Evolutionary conservation across 257 asterid species (phyloP), one percentile per base, ranked within the genome.

Genomic region (Schizonepeta tenuifolia): DNA sequence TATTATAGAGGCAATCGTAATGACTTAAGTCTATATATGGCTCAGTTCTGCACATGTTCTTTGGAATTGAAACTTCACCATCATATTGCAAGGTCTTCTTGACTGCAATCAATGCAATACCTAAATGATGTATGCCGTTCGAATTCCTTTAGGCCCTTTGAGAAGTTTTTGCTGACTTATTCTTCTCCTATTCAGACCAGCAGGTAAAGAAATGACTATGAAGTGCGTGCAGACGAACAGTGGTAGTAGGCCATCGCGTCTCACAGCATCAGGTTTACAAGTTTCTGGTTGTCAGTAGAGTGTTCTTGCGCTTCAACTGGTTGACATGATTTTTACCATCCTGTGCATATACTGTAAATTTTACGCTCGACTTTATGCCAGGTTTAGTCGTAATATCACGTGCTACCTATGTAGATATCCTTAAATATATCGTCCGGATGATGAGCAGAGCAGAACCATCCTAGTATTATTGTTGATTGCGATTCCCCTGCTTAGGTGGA

Each of bases 191-290:
- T 78, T 47, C 87, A 84, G 91, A 74, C 51, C 67, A 65, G 46
- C 85, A 79, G 86, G 83, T 84, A 43, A 78, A 72, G 63, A 13
- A 36, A 33, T 53, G 72, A 53, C 71, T 61, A 51, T 20, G 72
- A 56, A 69, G 70, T 40, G 55, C 62, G 5, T 33, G 24, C 74
- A 61, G 75, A 73, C 74, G 2, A 58, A 56, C 65, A 33, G 11
- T 28, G 33, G 61, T 74, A 33, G 40, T 67, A 14, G 44, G 50
- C 61, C 63, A 53, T 36, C 44, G 70, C 43, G 60, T 69, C 58
- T 57, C 41, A 12, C 69, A 53, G 43, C 53, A 69, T 57, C 58
- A 69, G 59, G 54, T 58, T 54, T 54, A 41, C 65, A 36, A 38
- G 57, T 59, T 63, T 61, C 69, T 58, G 60, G 35, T 43, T 58